phyloP scores from a whole-genome alignment of 805 yeast genomes.

The Alloascoidea africana region DNA sequence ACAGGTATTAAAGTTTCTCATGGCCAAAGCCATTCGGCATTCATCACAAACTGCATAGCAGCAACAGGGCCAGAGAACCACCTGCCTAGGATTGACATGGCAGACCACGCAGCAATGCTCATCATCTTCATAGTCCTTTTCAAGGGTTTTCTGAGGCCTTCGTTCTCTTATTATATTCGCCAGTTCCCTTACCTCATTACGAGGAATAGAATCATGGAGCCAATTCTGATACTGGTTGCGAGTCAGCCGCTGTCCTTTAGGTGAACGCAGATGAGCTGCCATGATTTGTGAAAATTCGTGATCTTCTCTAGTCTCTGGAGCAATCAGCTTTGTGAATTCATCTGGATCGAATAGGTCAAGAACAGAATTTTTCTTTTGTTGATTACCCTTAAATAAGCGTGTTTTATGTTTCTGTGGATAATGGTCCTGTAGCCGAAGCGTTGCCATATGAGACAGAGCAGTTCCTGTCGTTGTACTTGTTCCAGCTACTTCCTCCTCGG shows the following conservation, averaged over 20 bases:
- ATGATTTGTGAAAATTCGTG: constrained; percentile 13
- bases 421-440: background rate
- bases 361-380: background rate
- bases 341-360: constrained; percentile 8
- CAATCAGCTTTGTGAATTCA: constrained; percentile 11
- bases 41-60: constrained; percentile 82
- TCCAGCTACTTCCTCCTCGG: constrained; percentile 14
- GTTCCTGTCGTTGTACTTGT: constrained; percentile 8
- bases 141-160: constrained; percentile 5
- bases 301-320: constrained; percentile 13
- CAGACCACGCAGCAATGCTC: constrained; percentile 59
- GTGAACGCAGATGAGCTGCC: constrained; percentile 12
- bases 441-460: background rate
- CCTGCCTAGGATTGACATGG: constrained; percentile 54
- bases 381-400: no score
- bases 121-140: constrained; percentile 15
- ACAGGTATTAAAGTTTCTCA: constrained; percentile 62
- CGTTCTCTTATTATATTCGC: constrained; percentile 3
- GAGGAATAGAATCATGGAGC: constrained; percentile 4
- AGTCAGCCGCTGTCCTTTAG: constrained; percentile 3
- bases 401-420: no score
- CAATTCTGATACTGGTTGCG: constrained; percentile 5
- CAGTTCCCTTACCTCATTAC: background rate
- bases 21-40: constrained; percentile 60
- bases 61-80: constrained; percentile 86